Evolutionary conservation across 257 asterid genomes (phyloP).

Genomic region (Solanum arcanum): DNA sequence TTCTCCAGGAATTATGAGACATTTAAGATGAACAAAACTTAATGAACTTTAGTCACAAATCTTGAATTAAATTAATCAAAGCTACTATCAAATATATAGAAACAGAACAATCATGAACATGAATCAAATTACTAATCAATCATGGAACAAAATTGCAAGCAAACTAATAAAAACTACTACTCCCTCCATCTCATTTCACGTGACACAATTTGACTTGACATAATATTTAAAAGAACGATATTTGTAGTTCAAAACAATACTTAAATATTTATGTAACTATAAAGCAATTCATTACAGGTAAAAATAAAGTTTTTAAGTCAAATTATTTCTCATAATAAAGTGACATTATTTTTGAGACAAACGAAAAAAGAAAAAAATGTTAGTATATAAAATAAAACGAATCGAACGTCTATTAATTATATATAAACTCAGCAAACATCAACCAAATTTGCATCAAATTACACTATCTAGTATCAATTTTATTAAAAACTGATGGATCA

Average conservation of each 20-base stretch:
- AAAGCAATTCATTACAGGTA: not conserved
- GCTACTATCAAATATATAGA: not conserved
- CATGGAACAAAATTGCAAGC: not conserved
- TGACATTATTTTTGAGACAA: fast-evolving
- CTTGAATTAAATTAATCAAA: not conserved
- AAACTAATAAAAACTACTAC: not conserved
- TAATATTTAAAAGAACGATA: too few relatives aligned
- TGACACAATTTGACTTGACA: not conserved
- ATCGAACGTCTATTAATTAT: fast-evolving
- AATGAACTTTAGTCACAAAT: not conserved
- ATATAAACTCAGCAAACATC: not conserved
- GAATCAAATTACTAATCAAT: not conserved
- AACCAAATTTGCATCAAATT: not conserved
- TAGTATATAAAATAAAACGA: fast-evolving
- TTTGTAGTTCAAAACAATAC: fast-evolving
- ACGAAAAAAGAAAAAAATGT: fast-evolving
- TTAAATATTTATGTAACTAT: too few relatives aligned
- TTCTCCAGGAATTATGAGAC: not conserved
- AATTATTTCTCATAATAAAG: fast-evolving
- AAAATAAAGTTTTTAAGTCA: not conserved
- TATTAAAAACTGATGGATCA: not conserved
- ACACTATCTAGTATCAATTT: not conserved
- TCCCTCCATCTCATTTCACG: not conserved
- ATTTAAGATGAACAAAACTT: not conserved
- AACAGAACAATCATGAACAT: not conserved